These are phyloP conservation scores for Corymbia citriodora DNA, from an alignment of 441 rosid genomes.

Conservation along the genomic window DNA sequence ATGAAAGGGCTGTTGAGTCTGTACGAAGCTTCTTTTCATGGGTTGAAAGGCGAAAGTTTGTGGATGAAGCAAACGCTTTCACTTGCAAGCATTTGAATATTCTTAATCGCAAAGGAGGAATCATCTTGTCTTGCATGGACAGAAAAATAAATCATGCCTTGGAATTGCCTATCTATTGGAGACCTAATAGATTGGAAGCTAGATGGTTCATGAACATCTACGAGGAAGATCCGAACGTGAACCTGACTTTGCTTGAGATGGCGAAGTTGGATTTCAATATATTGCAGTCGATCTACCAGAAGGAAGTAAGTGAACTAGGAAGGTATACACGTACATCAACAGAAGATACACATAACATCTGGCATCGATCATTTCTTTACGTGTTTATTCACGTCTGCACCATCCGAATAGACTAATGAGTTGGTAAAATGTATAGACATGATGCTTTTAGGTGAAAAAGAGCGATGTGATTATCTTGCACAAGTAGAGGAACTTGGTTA, in stretches of 20 bases:
- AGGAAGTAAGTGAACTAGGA: constrained; percentile 11
- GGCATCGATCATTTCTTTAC: neutral
- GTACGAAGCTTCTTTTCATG: constrained; percentile 24
- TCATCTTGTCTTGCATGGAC: neutral
- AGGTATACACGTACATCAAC: neutral
- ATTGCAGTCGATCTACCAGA: constrained; percentile 13
- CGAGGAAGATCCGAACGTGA: neutral
- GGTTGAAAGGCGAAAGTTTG: constrained; percentile 7
- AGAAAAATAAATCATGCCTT: constrained; percentile 16
- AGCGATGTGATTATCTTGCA: neutral
- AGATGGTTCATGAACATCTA: constrained; percentile 13
- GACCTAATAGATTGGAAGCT: constrained; percentile 19
- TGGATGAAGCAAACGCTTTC: constrained; percentile 22
- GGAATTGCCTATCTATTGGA: constrained; percentile 18
- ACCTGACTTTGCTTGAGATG: constrained; percentile 11
- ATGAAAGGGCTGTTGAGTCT: constrained; percentile 14
- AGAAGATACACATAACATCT: neutral
- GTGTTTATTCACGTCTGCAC: neutral
- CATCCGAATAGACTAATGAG: neutral
- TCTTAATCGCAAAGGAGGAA: neutral
- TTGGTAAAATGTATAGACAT: neutral
- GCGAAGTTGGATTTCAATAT: constrained; percentile 28
- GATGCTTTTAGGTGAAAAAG: neutral
- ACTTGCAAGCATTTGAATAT: neutral
- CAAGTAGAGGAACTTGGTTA: neutral